Conservation (phyloP, 495 filamentous ascomycete species). For the Xylaria scruposa region DNA sequence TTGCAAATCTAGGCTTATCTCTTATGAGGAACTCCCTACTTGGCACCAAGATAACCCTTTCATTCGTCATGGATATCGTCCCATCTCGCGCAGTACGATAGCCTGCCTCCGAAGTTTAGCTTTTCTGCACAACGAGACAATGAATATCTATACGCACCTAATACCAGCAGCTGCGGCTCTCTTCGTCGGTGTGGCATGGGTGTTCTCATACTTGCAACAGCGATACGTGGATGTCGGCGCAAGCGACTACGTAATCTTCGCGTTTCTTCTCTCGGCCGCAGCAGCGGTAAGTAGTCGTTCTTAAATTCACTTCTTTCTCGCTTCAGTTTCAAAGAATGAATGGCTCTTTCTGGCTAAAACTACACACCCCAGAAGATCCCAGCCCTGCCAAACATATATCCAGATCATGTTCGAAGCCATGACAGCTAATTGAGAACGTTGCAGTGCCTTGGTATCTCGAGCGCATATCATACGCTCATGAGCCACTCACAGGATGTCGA, state of each 20-base stretch:
- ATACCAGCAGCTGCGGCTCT: conserved; percentile 48
- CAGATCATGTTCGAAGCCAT: neutral
- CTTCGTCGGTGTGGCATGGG: conserved; percentile 31
- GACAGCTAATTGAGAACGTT: neutral
- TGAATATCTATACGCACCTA: conserved; percentile 85
- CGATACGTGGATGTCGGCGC: conserved; percentile 41
- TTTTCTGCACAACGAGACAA: conserved; percentile 84
- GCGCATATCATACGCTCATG: conserved; percentile 58
- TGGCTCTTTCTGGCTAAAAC: neutral
- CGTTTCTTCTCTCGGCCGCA: conserved; percentile 49
- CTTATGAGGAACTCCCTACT: conserved; percentile 63
- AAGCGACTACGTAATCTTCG: conserved; percentile 50
- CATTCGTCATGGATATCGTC: conserved; percentile 75
- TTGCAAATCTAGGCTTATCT: conserved; percentile 31
- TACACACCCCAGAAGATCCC: neutral
- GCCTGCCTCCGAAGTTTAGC: conserved; percentile 68
- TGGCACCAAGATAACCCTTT: conserved; percentile 84
- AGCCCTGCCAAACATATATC: neutral
- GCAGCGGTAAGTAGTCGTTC: conserved; percentile 23
- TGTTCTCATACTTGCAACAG: conserved; percentile 29
- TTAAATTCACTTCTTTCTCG: neutral
- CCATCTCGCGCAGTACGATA: conserved; percentile 68
- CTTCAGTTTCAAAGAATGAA: neutral
- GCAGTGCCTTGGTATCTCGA: conserved; percentile 49
- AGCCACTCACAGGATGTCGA: conserved; percentile 53